Evolutionary conservation across 805 yeast genomes (phyloP).

Genomic region (Ogataea pignaliae): DNA sequence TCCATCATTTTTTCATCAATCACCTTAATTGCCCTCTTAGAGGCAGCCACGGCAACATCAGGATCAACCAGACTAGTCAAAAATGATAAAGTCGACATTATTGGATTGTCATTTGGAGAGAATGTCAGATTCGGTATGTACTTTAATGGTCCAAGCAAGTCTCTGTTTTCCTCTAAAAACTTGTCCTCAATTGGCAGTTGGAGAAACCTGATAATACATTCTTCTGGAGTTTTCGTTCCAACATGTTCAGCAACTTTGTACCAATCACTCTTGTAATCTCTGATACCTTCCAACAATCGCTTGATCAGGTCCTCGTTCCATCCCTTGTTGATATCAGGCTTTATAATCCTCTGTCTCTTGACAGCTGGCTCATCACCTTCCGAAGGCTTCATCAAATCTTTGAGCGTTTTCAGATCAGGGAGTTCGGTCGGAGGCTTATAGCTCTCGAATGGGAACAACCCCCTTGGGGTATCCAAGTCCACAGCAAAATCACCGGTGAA

Average conservation of each 20-base stretch:
- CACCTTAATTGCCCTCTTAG: conserved; percentile 52
- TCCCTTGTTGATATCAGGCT: conserved; percentile 36
- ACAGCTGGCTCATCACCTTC: conserved; percentile 13
- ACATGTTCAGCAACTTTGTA: conserved; percentile 62
- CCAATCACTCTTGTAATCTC: conserved; percentile 72
- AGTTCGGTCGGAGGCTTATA: conserved; percentile 60
- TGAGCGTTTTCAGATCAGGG: conserved; percentile 29
- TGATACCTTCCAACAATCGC: conserved; percentile 57
- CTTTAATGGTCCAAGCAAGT: conserved; percentile 67
- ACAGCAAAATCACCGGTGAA: conserved; percentile 73
- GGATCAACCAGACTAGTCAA: conserved; percentile 82
- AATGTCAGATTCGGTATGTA: conserved; percentile 83
- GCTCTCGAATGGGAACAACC: conserved; percentile 86
- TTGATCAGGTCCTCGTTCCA: conserved; percentile 71
- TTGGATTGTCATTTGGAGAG: conserved; percentile 85
- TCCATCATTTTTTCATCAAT: conserved; percentile 40
- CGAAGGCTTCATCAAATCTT: conserved; percentile 14
- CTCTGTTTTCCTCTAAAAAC: conserved; percentile 44
- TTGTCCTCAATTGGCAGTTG: conserved; percentile 79
- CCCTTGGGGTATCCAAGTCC: conserved; percentile 84
- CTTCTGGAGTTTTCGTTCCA: conserved; percentile 67
- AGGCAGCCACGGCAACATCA: conserved; percentile 79
- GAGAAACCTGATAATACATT: conserved; percentile 75
- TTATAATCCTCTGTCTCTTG: conserved; percentile 23
- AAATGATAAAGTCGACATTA: conserved; percentile 87